Percentiles rank a stretch among this genome's conserved stretches.
phyloP scores from a whole-genome alignment of 2,329 filamentous ascomycete species.

The Cadophora luteo-olivacea region DNA sequence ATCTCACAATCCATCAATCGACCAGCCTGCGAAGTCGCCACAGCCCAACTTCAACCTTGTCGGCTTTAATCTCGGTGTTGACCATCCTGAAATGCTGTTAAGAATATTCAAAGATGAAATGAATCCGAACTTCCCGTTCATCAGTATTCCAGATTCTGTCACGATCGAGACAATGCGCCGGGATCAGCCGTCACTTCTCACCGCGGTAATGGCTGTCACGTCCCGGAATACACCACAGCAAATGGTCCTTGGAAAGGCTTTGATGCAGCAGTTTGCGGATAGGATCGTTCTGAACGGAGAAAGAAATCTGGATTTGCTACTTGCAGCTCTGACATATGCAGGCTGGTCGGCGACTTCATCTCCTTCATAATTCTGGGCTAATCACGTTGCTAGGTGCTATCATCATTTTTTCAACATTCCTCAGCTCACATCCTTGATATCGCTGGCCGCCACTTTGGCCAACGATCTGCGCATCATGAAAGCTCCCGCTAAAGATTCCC shows the following conservation, averaged over 20 bases:
- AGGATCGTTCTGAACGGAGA: conserved; percentile 29
- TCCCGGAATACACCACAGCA: conserved; percentile 23
- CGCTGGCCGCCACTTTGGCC: conserved; percentile 23
- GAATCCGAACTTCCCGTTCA: conserved; percentile 35
- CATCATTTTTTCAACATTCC: conserved; percentile 27
- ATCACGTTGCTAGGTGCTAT: conserved; percentile 26
- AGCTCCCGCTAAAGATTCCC: conserved; percentile 7
- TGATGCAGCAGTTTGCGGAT: conserved; percentile 31
- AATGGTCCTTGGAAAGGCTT: conserved; percentile 19
- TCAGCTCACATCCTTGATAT: conserved; percentile 28
- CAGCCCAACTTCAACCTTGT: conserved; percentile 2
- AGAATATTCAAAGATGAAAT: conserved; percentile 32
- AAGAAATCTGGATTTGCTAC: conserved; percentile 29
- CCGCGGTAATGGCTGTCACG: conserved; percentile 32
- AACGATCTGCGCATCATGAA: conserved; percentile 31
- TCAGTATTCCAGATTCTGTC: conserved; percentile 25
- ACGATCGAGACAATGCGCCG: conserved; percentile 23
- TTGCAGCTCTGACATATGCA: conserved; percentile 28
- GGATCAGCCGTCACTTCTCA: conserved; percentile 33
- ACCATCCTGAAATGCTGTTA: conserved; percentile 28
- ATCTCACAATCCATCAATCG: background rate
- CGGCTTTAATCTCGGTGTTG: conserved; percentile 19
- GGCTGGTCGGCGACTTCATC: conserved; percentile 26
- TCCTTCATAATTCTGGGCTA: background rate
- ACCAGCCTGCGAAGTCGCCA: background rate